Conservation (phyloP, 202 grass and related monocot species). For the Elaeis oleifera region DNA sequence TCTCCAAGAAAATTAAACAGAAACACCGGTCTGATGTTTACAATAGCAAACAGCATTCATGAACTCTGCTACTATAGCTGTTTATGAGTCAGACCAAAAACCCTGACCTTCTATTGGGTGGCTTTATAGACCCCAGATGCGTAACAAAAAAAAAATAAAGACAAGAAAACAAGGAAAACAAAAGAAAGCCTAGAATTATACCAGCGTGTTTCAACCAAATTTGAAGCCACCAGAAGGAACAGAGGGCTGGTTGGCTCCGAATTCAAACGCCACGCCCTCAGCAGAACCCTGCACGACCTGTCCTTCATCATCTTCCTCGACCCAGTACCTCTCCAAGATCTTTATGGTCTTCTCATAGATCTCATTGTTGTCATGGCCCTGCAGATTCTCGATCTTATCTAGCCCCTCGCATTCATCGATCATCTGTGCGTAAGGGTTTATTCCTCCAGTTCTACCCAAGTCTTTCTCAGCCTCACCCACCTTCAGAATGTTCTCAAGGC, state of each 20-base stretch:
- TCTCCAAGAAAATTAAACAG: no score
- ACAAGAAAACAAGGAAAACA: no score
- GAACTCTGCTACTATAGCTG: no score
- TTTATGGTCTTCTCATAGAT: constrained; percentile 54
- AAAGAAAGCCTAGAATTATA: no score
- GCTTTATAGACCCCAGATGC: no score
- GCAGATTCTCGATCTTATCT: constrained; percentile 61
- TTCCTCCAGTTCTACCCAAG: constrained; percentile 9
- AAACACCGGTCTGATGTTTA: no score
- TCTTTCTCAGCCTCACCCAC: constrained; percentile 51
- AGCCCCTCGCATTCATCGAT: constrained; percentile 65
- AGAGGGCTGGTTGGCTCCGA: not conserved
- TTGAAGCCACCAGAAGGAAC: constrained; percentile 1
- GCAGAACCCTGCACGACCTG: constrained; percentile 5
- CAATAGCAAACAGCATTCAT: no score
- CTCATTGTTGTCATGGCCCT: constrained; percentile 35
- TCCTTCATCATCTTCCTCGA: constrained; percentile 50
- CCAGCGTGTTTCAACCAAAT: not conserved
- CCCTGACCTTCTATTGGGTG: no score
- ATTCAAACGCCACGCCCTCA: not conserved
- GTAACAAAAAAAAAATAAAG: no score
- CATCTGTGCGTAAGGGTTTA: constrained; percentile 50
- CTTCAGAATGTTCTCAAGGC: constrained; percentile 63
- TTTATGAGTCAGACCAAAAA: no score
- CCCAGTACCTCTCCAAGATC: constrained; percentile 70